phyloP scores from a whole-genome alignment of 805 yeast species.

The Wickerhamomyces bovis region DNA sequence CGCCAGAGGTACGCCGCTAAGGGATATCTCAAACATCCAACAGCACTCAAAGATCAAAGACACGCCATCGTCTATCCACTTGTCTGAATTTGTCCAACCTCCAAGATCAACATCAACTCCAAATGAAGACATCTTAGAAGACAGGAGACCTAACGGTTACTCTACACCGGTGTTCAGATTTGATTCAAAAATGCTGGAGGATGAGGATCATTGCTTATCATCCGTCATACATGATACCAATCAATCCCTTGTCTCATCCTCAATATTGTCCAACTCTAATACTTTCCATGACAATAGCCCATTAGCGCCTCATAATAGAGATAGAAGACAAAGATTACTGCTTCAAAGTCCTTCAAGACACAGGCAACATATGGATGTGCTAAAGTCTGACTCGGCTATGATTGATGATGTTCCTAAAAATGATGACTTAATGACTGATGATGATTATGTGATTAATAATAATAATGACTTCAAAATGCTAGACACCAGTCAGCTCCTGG shows the following conservation, averaged over 20 bases:
- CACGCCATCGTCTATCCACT: conserved; percentile 19
- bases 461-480: background rate
- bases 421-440: background rate
- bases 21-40: background rate
- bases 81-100: conserved; percentile 23
- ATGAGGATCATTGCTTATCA: conserved; percentile 1
- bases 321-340: conserved; percentile 7
- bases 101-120: conserved; percentile 26
- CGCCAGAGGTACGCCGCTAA: background rate
- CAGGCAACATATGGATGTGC: background rate
- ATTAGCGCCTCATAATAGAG: conserved; percentile 3
- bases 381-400: background rate
- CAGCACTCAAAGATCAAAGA: background rate
- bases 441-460: background rate
- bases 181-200: conserved; percentile 4
- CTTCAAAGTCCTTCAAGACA: background rate
- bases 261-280: background rate
- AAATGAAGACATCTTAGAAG: conserved; percentile 3
- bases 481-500: background rate
- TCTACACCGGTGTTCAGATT: conserved; percentile 19
- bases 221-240: background rate
- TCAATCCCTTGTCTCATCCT: background rate
- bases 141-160: conserved; percentile 11
- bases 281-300: conserved; percentile 5
- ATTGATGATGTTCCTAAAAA: background rate